phyloP scores from a whole-genome alignment of 2,329 filamentous ascomycete species.

The Drechslerella coelobrocha region DNA sequence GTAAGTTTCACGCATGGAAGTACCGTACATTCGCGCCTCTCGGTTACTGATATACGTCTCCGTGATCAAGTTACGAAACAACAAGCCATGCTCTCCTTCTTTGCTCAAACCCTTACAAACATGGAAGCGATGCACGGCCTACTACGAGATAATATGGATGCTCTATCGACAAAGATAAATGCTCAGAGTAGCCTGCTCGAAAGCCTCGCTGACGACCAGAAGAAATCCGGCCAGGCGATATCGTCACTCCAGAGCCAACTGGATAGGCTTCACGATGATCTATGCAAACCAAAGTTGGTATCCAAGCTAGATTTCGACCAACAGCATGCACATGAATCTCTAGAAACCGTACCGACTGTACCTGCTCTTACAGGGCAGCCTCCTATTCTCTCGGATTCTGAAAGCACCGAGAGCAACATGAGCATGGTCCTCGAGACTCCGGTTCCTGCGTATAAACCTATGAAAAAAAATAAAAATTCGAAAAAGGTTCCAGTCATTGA shows the following conservation, averaged over 20 bases:
- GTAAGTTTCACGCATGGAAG: no score
- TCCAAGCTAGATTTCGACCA: constrained; percentile 2
- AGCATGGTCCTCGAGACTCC: constrained; percentile 17
- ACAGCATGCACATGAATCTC: neutral
- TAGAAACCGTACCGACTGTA: constrained; percentile 16
- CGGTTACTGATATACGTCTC: neutral
- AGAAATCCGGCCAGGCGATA: neutral
- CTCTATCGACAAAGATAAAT: constrained; percentile 8
- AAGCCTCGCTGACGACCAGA: neutral
- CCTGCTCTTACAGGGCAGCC: constrained; percentile 7
- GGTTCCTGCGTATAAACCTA: constrained; percentile 19
- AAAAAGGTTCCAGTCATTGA: neutral
- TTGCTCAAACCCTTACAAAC: constrained; percentile 2
- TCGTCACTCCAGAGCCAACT: constrained; percentile 4
- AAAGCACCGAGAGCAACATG: constrained; percentile 4
- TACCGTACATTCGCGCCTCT: neutral
- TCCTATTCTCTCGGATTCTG: constrained; percentile 17
- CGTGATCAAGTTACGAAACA: constrained; percentile 12
- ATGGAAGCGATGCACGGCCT: neutral
- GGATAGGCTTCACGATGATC: neutral
- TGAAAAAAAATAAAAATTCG: neutral
- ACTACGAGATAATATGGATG: constrained; percentile 3
- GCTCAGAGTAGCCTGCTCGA: constrained; percentile 1
- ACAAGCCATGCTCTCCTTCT: constrained; percentile 3
- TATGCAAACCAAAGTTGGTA: neutral